A percentile compares a stretch with the other conserved stretches of the same genome.
These are phyloP conservation scores for Strobilomyces dryophilus DNA, from an alignment of 768 basidiomycete genomes.

Conservation along the genomic window DNA sequence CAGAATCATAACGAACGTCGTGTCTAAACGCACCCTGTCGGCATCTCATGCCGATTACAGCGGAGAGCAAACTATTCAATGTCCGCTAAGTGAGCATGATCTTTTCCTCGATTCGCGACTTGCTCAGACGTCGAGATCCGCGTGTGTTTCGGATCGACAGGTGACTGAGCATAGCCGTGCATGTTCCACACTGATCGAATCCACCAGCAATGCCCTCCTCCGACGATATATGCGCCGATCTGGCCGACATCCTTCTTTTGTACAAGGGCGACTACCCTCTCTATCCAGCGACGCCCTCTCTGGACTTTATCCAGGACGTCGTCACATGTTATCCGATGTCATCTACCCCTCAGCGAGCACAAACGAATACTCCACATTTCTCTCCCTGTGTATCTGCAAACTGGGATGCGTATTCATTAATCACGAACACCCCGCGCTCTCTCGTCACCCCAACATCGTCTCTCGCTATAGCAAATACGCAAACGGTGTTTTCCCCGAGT, in stretches of 20 bases:
- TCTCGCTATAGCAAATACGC: conserved; percentile 1
- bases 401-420: neutral
- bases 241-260: conserved; percentile 4
- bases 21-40: too few relatives aligned
- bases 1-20: conserved; percentile 20
- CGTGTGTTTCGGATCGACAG: conserved; percentile 11
- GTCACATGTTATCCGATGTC: neutral
- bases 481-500: conserved; percentile 26
- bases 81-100: conserved; percentile 8
- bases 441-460: conserved; percentile 13
- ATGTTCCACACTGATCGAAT: neutral
- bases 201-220: conserved; percentile 3
- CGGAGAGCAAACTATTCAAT: conserved; percentile 15
- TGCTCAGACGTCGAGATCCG: neutral
- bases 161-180: conserved; percentile 4
- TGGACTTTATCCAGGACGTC: neutral
- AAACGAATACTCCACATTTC: neutral
- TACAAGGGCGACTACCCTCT: conserved; percentile 4
- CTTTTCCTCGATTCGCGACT: neutral
- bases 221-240: conserved; percentile 5
- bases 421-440: conserved; percentile 7
- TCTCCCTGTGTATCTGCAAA: neutral
- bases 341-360: conserved; percentile 15
- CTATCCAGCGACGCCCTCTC: conserved; percentile 4
- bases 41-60: conserved; percentile 18